Conservation (phyloP, 306 rosid species). For the Herpetospermum pedunculosum region DNA sequence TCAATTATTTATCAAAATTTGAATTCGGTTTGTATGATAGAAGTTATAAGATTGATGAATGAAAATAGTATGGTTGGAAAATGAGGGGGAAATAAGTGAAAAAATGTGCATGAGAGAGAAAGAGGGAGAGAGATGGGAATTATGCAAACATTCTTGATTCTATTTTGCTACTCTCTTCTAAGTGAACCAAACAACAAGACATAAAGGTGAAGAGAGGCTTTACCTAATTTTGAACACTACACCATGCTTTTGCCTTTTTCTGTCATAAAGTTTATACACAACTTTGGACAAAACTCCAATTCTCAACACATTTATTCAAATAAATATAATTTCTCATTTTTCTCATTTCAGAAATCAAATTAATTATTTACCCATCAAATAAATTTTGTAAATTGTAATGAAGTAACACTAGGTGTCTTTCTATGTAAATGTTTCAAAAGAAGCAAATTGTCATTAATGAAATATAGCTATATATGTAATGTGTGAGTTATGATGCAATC, state of each 20-base stretch:
- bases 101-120: too few relatives aligned
- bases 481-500: not conserved
- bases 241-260: not conserved
- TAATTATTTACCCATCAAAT: not conserved
- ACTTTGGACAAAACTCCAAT: not conserved
- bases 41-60: too few relatives aligned
- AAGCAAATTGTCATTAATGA: not conserved
- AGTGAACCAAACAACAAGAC: not conserved
- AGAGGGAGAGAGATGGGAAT: not conserved
- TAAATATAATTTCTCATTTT: not conserved
- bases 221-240: slow-evolving; percentile 3
- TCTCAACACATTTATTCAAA: not conserved
- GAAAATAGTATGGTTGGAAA: not conserved
- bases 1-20: too few relatives aligned
- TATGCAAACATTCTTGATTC: not conserved
- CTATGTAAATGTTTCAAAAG: not conserved
- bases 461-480: not conserved
- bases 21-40: too few relatives aligned
- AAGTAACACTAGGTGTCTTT: not conserved
- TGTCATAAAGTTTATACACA: not conserved
- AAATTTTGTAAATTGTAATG: not conserved
- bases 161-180: not conserved
- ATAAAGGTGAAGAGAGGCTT: not conserved
- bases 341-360: not conserved
- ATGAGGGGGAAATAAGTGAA: too few relatives aligned